Conservation (phyloP, 2,329 filamentous ascomycete genomes). For the Pezicula radicicola region DNA sequence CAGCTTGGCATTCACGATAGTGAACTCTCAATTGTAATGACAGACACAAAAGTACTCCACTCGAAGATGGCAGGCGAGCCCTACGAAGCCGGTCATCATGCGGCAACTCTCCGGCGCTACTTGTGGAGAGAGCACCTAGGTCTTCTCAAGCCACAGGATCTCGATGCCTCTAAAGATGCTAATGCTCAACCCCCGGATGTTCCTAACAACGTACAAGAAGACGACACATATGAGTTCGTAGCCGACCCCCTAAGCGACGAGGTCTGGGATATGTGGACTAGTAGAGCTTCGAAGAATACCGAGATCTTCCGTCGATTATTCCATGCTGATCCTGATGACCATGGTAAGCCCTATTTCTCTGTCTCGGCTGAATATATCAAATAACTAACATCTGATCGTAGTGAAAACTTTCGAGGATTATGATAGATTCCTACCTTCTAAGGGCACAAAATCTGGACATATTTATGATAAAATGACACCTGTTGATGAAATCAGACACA, state of each 20-base stretch:
- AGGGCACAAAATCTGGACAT: conserved; percentile 77
- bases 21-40: conserved; percentile 86
- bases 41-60: conserved; percentile 70
- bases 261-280: conserved; percentile 68
- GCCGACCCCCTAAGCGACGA: conserved; percentile 68
- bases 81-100: conserved; percentile 78
- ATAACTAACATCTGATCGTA: conserved; percentile 25
- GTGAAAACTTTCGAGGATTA: conserved; percentile 91
- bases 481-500: conserved; percentile 66
- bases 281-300: conserved; percentile 68
- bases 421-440: conserved; percentile 69
- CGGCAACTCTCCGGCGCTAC: conserved; percentile 74
- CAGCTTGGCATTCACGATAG: conserved; percentile 88
- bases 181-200: conserved; percentile 73
- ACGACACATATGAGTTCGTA: conserved; percentile 62
- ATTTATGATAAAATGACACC: conserved; percentile 79
- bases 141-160: conserved; percentile 69
- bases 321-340: conserved; percentile 85
- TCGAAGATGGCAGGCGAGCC: conserved; percentile 76
- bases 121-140: conserved; percentile 92
- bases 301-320: conserved; percentile 75
- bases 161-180: conserved; percentile 63
- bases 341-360: conserved; percentile 48
- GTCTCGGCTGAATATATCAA: not conserved
- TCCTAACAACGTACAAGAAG: conserved; percentile 62